These are phyloP conservation scores for Trichoderma virens DNA, from an alignment of 495 filamentous ascomycete species.

Conservation along the genomic window DNA sequence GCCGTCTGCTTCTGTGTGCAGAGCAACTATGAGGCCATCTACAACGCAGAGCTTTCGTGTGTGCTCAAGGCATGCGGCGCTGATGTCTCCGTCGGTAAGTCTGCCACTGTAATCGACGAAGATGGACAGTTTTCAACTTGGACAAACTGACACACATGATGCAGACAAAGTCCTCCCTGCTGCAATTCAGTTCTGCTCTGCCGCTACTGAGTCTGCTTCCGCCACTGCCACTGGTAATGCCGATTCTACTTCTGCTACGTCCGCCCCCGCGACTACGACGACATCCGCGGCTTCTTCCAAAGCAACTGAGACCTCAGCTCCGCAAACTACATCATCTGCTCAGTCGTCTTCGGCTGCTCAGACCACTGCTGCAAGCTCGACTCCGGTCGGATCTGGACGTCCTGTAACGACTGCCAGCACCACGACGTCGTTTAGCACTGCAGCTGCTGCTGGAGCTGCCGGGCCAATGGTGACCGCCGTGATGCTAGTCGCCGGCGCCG, in stretches of 20 bases:
- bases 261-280: background rate
- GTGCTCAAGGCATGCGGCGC: background rate
- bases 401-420: background rate
- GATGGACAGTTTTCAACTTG: background rate
- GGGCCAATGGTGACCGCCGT: background rate
- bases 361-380: background rate
- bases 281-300: background rate
- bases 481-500: background rate
- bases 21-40: background rate
- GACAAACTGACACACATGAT: background rate
- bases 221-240: background rate
- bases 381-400: background rate
- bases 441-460: background rate
- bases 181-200: background rate
- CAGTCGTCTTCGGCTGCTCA: background rate
- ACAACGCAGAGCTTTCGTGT: background rate
- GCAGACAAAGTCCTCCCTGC: background rate
- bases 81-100: background rate
- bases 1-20: background rate
- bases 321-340: background rate
- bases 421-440: background rate
- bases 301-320: background rate
- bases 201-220: background rate
- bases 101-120: background rate
- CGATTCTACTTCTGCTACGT: background rate